Evolutionary conservation across 1,284 basidiomycete genomes (phyloP), one percentile per base, ranked within the genome.

Genomic region (Pyrrhoderma noxium): DNA sequence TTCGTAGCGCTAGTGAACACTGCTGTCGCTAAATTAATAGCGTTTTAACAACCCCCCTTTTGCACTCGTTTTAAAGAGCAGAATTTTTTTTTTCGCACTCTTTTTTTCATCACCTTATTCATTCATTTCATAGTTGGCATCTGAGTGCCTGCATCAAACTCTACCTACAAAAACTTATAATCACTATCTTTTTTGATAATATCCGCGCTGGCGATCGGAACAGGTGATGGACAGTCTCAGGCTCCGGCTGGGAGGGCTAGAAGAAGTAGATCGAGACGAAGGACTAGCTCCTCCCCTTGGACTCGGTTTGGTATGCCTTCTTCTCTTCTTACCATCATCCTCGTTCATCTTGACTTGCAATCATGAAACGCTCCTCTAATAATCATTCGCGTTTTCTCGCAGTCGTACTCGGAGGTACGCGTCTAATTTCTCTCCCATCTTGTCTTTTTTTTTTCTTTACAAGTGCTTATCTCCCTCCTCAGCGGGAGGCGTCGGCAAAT

Each of bases 401-500:
- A 37, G 85, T 89, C 56, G 82, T 89, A 49, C 77, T 89, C 49
- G 86, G 87, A 62, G 87, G 86, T 86, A 57, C 57, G 76, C 65
- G 34, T 44, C 57, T 75, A 65, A 37, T 42, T 52, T 54, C n/a
- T n/a, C n/a, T n/a, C n/a, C n/a, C n/a, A n/a, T n/a, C 37, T 14
- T 44, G 46, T 25, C 41, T 48, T 40, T n/a, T 19, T 54, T 9
- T 31, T 13, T 25, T n/a, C n/a, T n/a, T n/a, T n/a, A n/a, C n/a
- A n/a, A 19, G 38, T 7, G 19, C 44, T 31, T 19, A 43, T 21
- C 35, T 22, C 21, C 11, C 21, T 8, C 22, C 34, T 42, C 60
- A 88, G 85, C 86, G 60, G 85, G 86, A 61, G 85, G 85, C 31
- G 88, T 92, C 52, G 89, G 89, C 49, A 92, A 92, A 68, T 89